phyloP scores from a whole-genome alignment of 805 yeast species.

The Nadsonia fulvescens region DNA sequence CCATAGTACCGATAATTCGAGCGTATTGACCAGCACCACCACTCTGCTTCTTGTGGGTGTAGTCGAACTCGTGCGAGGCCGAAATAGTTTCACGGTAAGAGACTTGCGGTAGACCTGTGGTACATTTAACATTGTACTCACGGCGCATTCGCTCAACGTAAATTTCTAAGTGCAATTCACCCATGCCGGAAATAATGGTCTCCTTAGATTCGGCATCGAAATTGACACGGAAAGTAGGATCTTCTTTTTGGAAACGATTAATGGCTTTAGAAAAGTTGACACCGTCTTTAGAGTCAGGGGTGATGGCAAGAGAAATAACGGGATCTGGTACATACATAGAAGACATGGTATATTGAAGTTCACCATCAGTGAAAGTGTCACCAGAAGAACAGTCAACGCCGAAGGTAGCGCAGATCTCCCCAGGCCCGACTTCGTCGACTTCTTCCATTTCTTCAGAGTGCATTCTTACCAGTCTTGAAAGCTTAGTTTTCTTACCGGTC shows the following conservation, averaged over 20 bases:
- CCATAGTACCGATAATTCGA: slow-evolving; percentile 74
- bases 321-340: slow-evolving; percentile 99
- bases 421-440: slow-evolving; percentile 85
- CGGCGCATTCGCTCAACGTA: slow-evolving; percentile 97
- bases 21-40: slow-evolving; percentile 99
- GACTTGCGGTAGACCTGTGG: slow-evolving; percentile 94
- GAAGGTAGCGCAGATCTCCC: slow-evolving; percentile 97
- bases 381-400: slow-evolving; percentile 99
- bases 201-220: slow-evolving; percentile 85
- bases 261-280: slow-evolving; percentile 90
- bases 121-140: slow-evolving; percentile 90
- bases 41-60: slow-evolving; percentile 91
- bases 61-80: slow-evolving; percentile 60
- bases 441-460: slow-evolving; percentile 99
- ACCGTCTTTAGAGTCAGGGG: slow-evolving; percentile 74
- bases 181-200: slow-evolving; percentile 93
- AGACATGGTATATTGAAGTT: slow-evolving; percentile 70
- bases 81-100: slow-evolving; percentile 90
- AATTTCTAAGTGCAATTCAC: slow-evolving; percentile 88
- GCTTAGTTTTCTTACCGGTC: slow-evolving; percentile 83
- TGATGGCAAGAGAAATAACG: slow-evolving; percentile 80
- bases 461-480: slow-evolving; percentile 91
- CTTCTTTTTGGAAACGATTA: slow-evolving; percentile 95
- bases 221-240: slow-evolving; percentile 90
- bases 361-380: slow-evolving; percentile 86